Evolutionary conservation across 208 protist species (phyloP).

Genomic region (Herpetomonas samuelpessoai): DNA sequence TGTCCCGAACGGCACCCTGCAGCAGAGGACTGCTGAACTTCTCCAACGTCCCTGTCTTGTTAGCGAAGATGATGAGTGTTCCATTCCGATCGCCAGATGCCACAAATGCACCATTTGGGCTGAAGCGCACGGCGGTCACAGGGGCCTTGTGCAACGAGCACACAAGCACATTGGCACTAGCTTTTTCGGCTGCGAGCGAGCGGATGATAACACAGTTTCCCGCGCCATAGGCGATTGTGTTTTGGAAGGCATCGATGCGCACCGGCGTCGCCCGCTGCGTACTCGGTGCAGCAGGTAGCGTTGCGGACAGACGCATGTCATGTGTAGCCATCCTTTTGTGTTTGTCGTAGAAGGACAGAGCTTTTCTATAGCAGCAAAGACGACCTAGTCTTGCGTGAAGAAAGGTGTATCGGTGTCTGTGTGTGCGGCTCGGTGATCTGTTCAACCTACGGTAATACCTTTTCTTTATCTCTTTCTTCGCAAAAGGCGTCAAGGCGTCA

Average conservation of each 20-base stretch:
- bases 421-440: background rate
- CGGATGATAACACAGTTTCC: constrained; percentile 36
- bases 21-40: constrained; percentile 29
- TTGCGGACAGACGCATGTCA: constrained; percentile 16
- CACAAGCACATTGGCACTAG: no score
- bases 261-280: constrained; percentile 28
- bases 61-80: constrained; percentile 40
- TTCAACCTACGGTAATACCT: no score
- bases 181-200: no score
- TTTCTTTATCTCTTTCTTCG: no score
- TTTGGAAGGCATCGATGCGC: constrained; percentile 18
- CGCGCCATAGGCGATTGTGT: constrained; percentile 36
- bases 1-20: constrained; percentile 44
- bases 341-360: background rate
- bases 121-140: constrained; percentile 44
- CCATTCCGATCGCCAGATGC: constrained; percentile 61
- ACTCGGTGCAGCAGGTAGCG: constrained; percentile 28
- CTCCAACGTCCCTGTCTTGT: constrained; percentile 21
- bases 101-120: constrained; percentile 31
- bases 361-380: background rate
- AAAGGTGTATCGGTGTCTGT: no score
- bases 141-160: constrained; percentile 25
- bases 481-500: no score
- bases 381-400: no score
- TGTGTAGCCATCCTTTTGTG: constrained; percentile 24